A percentile compares a stretch with the other conserved stretches of the same genome.
phyloP scores from a whole-genome alignment of 345 rosid species.

The Fremontodendron californicum region DNA sequence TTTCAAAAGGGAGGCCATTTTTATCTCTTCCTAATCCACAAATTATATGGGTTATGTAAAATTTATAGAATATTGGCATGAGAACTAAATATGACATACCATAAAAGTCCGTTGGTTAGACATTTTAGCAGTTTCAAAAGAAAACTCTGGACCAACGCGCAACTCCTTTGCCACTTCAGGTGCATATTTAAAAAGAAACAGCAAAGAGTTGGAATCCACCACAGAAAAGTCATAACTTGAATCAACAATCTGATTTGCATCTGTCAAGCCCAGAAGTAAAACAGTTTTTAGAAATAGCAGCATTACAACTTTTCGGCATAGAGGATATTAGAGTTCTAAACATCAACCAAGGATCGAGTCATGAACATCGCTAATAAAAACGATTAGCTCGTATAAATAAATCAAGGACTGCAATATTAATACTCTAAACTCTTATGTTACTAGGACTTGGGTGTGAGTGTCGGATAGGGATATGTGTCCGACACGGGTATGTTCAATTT shows the following conservation, averaged over 20 bases:
- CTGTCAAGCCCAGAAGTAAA: slow-evolving; percentile 39
- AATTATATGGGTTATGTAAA: background rate
- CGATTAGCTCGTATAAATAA: background rate
- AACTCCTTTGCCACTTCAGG: slow-evolving; percentile 67
- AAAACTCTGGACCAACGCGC: slow-evolving; percentile 44
- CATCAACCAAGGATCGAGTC: background rate
- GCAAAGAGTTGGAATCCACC: slow-evolving; percentile 75
- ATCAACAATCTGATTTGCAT: slow-evolving; percentile 50
- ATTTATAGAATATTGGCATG: background rate
- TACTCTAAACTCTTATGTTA: no score
- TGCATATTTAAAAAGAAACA: slow-evolving; percentile 64
- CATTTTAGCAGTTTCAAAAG: slow-evolving; percentile 41
- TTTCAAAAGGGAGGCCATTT: background rate
- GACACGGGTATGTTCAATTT: no score
- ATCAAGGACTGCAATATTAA: background rate
- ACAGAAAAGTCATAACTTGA: slow-evolving; percentile 72
- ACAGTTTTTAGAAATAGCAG: background rate
- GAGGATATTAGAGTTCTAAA: background rate
- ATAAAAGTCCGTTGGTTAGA: slow-evolving; percentile 55
- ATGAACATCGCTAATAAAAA: background rate
- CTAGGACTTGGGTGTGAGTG: no score
- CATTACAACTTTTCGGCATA: background rate
- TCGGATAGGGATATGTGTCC: no score
- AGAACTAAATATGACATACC: slow-evolving; percentile 41
- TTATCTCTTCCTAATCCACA: background rate